Conservation (phyloP, 2,329 filamentous ascomycete genomes). For the Pseudogymnoascus pannorum region DNA sequence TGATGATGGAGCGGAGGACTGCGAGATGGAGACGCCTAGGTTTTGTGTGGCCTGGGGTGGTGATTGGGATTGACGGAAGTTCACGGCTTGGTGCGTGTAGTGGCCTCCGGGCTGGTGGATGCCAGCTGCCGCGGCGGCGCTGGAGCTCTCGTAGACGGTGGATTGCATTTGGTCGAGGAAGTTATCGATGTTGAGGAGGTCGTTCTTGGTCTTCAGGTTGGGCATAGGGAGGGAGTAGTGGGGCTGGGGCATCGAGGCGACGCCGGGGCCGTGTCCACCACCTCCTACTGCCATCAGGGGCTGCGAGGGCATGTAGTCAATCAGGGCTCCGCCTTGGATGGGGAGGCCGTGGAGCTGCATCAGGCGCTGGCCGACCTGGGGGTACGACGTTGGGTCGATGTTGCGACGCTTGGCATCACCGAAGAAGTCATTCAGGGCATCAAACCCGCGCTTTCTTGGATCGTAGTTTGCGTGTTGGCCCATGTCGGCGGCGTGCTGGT, state of each 20-base stretch:
- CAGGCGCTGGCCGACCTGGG: conserved; percentile 82
- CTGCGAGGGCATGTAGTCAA: conserved; percentile 49
- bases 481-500: conserved; percentile 56
- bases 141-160: conserved; percentile 90
- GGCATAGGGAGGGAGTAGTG: conserved; percentile 81
- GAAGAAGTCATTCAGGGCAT: conserved; percentile 90
- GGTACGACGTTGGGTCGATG: conserved; percentile 83
- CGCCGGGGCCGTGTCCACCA: conserved; percentile 36
- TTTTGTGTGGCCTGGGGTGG: conserved; percentile 34
- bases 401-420: conserved; percentile 85
- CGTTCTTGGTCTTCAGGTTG: conserved; percentile 85
- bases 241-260: conserved; percentile 58
- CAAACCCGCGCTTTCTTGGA: conserved; percentile 74
- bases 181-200: conserved; percentile 87
- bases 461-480: conserved; percentile 57
- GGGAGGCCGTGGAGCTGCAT: conserved; percentile 69
- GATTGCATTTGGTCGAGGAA: conserved; percentile 94
- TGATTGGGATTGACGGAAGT: conserved; percentile 51
- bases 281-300: conserved; percentile 49
- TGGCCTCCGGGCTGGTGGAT: conserved; percentile 68
- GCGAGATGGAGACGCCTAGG: conserved; percentile 18
- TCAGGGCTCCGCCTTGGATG: conserved; percentile 46
- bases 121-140: conserved; percentile 69
- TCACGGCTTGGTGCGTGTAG: conserved; percentile 48
- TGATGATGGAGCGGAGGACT: conserved; percentile 39